Conservation (phyloP, 2,329 filamentous ascomycete species). For the Alternaria longipes region DNA sequence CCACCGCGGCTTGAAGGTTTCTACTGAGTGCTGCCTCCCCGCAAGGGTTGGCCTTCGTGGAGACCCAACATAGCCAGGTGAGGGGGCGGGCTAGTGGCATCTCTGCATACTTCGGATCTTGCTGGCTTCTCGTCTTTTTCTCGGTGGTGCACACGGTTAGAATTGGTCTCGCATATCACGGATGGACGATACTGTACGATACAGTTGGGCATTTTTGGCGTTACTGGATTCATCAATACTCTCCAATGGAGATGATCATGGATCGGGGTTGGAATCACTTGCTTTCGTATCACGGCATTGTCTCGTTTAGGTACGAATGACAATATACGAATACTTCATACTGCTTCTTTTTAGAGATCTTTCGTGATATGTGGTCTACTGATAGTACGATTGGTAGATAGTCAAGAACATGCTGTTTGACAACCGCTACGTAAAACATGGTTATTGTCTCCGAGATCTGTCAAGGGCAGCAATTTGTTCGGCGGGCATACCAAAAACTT, state of each 20-base stretch:
- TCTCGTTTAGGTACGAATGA: constrained; percentile 7
- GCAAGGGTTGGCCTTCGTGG: constrained; percentile 28
- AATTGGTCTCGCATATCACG: background rate
- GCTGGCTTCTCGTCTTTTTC: background rate
- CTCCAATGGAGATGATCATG: constrained; percentile 4
- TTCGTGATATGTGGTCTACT: background rate
- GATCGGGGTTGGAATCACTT: constrained; percentile 1
- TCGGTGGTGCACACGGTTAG: background rate
- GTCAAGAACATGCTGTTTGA: background rate
- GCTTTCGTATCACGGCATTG: background rate
- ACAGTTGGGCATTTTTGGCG: constrained; percentile 11
- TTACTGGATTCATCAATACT: constrained; percentile 1
- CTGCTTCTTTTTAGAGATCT: background rate
- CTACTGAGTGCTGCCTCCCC: constrained; percentile 30
- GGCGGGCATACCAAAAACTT: background rate
- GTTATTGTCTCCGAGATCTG: background rate
- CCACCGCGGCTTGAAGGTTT: constrained; percentile 29
- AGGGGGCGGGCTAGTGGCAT: constrained; percentile 1
- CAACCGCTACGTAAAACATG: background rate
- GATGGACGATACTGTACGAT: constrained; percentile 14
- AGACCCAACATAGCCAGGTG: constrained; percentile 30
- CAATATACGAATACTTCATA: background rate
- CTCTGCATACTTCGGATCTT: constrained; percentile 5
- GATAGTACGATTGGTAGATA: background rate
- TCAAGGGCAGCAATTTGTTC: no score